Evolutionary conservation across 2,329 filamentous ascomycete genomes (phyloP).

Genomic region (Conoideocrella luteorostrata): DNA sequence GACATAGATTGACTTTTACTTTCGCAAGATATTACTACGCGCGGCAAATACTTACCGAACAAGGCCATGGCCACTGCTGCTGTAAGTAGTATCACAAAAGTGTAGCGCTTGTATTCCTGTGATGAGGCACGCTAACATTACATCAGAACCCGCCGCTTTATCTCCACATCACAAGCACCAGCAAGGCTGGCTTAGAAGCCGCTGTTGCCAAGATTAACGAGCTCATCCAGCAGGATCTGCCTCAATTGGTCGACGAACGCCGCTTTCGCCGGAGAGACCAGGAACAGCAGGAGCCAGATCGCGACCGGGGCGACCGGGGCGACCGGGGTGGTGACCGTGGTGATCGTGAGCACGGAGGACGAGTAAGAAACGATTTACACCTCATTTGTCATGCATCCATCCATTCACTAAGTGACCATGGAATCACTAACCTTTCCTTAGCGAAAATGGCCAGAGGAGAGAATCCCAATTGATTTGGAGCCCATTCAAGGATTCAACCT

Average conservation of each 20-base stretch:
- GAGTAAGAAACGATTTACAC: too few species aligned
- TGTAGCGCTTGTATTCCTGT: not conserved
- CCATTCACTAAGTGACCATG: too few species aligned
- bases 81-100: constrained; percentile 56
- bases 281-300: constrained; percentile 66
- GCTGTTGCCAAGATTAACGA: constrained; percentile 87
- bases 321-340: too few species aligned
- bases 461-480: constrained; percentile 84
- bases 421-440: too few species aligned
- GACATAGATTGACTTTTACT: constrained; percentile 47
- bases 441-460: constrained; percentile 99
- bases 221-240: constrained; percentile 91
- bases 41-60: constrained; percentile 93
- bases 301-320: constrained; percentile 67
- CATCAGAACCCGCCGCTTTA: constrained; percentile 83
- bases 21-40: constrained; percentile 86
- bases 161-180: constrained; percentile 89
- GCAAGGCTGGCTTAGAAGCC: constrained; percentile 83
- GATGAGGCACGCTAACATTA: not conserved
- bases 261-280: constrained; percentile 80
- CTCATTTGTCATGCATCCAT: too few species aligned
- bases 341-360: constrained; percentile 59
- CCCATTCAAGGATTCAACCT: constrained; percentile 92
- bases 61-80: constrained; percentile 93
- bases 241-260: constrained; percentile 89